Base-by-base conservation (phyloP, 2,329 filamentous ascomycete genomes). In the Epichloe typhina region DNA sequence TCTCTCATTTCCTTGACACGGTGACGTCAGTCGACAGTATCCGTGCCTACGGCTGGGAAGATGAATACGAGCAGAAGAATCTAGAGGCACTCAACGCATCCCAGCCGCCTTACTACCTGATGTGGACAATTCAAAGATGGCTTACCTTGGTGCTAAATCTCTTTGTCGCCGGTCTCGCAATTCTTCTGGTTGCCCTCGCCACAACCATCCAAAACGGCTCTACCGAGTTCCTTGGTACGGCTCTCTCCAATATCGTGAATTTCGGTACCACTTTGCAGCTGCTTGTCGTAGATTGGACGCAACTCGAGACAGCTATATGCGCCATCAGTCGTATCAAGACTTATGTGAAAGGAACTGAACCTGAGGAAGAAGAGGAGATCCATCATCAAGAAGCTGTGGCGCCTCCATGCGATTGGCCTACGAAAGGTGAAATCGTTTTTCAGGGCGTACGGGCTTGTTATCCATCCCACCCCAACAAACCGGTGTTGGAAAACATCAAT, bases 121-220 rank as follows among this genome's bases (percentile, higher is more conserved):
- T 75, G 11, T 70, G 66, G 46, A 68, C 69, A n/a, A 69, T 76
- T 11, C 74, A 76, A 54, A 63, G 69, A 21, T 77, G 73, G 72
- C 62, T 77, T 1, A 68, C 64, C 0, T 58, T 77, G 5, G 70
- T 73, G 2, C 59, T 78, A 4, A 71, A 76, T 52, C 57, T 77
- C 3, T 44, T 61, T 5, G 70, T 76, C 0, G 69, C 72, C 1
- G 67, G 58, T 2, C 64, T 77, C 26, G 72, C 72, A 1, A 65
- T 71, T 1, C 55, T 75, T 3, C 57, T 77, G 6, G 69, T 77
- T 15, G 61, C 50, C 39, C 58, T 75, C 1, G 69, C 72, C 2
- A 67, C 74, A 13, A 50, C 56, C 43, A 55, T 63, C 12, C 53
- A 1, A 21, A 26, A 26, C 2, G 23, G 44, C 13, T 35, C 44